phyloP scores from a whole-genome alignment of 257 asterid genomes.

The Fraxinus americana region DNA sequence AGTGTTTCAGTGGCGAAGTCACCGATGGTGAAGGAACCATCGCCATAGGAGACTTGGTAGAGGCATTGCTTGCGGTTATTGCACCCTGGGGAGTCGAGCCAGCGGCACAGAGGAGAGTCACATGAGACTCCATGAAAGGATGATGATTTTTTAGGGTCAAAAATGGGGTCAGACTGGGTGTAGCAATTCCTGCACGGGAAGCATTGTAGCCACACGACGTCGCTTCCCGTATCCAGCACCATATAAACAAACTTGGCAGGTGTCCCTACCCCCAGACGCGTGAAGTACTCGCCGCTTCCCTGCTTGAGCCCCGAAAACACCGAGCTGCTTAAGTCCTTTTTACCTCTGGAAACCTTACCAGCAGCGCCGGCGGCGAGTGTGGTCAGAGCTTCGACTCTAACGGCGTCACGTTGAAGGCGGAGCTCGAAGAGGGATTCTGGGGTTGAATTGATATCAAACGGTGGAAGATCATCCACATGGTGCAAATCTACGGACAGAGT shows the following conservation, averaged over 20 bases:
- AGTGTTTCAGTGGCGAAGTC: slow-evolving; percentile 84
- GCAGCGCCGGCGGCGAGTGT: not conserved
- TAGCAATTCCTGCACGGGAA: slow-evolving; percentile 79
- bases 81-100: slow-evolving; percentile 69
- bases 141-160: slow-evolving; percentile 56
- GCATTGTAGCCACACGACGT: slow-evolving; percentile 90
- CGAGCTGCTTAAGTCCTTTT: slow-evolving; percentile 57
- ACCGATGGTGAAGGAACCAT: slow-evolving; percentile 79
- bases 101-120: slow-evolving; percentile 66
- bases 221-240: slow-evolving; percentile 92
- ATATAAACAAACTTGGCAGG: slow-evolving; percentile 66
- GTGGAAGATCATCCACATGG: slow-evolving; percentile 61
- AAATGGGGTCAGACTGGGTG: slow-evolving; percentile 71
- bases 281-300: slow-evolving; percentile 98
- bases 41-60: slow-evolving; percentile 87
- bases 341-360: not conserved
- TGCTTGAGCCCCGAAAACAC: slow-evolving; percentile 66
- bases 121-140: slow-evolving; percentile 58
- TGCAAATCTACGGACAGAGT: slow-evolving; percentile 49
- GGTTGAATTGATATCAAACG: slow-evolving; percentile 37
- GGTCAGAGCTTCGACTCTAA: slow-evolving; percentile 33
- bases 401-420: slow-evolving; percentile 74
- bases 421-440: slow-evolving; percentile 60
- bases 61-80: slow-evolving; percentile 55
- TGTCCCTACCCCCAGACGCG: slow-evolving; percentile 81